Evolutionary conservation across 768 basidiomycete species (phyloP).

Genomic region (Leccinum imitatum): DNA sequence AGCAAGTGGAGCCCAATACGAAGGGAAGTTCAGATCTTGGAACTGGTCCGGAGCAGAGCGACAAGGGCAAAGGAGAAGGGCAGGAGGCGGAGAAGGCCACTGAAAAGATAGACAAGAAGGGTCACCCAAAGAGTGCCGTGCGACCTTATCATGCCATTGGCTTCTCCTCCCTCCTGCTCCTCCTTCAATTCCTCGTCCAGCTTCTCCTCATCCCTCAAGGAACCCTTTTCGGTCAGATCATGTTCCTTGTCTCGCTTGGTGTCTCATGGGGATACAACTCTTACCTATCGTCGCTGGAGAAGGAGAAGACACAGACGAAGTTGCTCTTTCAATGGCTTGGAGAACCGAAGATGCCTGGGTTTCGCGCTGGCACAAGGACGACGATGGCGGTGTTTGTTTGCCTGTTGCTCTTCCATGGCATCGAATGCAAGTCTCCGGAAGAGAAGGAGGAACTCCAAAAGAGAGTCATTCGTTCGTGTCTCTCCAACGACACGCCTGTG

Average conservation of each 20-base stretch:
- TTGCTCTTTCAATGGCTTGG: constrained; percentile 18
- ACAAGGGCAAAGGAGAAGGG: no score
- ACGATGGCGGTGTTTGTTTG: constrained; percentile 25
- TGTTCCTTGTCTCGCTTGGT: constrained; percentile 33
- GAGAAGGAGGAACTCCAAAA: neutral
- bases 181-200: constrained; percentile 34
- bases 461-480: constrained; percentile 15
- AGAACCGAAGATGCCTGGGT: constrained; percentile 12
- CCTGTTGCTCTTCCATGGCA: constrained; percentile 22
- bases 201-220: constrained; percentile 36
- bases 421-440: neutral
- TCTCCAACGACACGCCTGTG: constrained; percentile 25
- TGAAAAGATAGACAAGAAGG: neutral
- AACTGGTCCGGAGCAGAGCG: no score
- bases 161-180: constrained; percentile 26
- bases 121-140: neutral
- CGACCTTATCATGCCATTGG: constrained; percentile 22
- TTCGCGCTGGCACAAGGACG: constrained; percentile 19
- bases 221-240: constrained; percentile 34
- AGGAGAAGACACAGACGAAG: constrained; percentile 21
- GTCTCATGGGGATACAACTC: constrained; percentile 37
- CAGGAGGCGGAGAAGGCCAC: no score
- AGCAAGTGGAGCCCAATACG: neutral
- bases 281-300: constrained; percentile 37
- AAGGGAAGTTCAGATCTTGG: neutral